phyloP scores from a whole-genome alignment of 2,329 filamentous ascomycete species.

The Chaetomiaceae sp. region DNA sequence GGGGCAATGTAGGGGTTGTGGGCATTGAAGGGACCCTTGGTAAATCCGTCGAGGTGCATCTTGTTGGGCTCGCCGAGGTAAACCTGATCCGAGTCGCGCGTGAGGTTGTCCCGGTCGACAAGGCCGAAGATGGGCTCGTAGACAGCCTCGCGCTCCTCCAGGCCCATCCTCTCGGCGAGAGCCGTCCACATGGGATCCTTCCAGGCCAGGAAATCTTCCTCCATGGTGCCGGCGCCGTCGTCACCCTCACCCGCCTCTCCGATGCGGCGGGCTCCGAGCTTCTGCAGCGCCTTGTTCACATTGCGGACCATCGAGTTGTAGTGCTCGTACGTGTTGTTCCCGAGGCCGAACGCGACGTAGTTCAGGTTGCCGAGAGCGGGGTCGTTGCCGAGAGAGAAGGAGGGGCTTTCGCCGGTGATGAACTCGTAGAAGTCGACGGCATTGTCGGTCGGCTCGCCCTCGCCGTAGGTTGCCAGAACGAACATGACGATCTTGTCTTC shows the following conservation, averaged over 20 bases:
- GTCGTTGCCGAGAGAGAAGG: slow-evolving; percentile 72
- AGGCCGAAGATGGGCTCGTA: slow-evolving; percentile 92
- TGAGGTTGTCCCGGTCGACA: slow-evolving; percentile 67
- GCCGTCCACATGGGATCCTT: slow-evolving; percentile 98
- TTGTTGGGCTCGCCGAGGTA: slow-evolving; percentile 96
- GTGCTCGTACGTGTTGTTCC: slow-evolving; percentile 99
- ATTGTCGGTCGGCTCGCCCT: slow-evolving; percentile 97
- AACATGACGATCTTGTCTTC: slow-evolving; percentile 92
- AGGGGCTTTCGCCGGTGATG: slow-evolving; percentile 72
- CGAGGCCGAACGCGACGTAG: slow-evolving; percentile 91
- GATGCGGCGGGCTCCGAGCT: slow-evolving; percentile 77
- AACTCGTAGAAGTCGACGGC: slow-evolving; percentile 99
- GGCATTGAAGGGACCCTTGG: slow-evolving; percentile 88
- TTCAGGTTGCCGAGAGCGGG: slow-evolving; percentile 76
- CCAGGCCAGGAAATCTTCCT: slow-evolving; percentile 98
- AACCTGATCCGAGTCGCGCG: slow-evolving; percentile 70
- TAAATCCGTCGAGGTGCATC: slow-evolving; percentile 80
- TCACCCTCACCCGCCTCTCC: slow-evolving; percentile 91
- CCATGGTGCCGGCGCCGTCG: slow-evolving; percentile 97
- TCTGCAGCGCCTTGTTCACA: slow-evolving; percentile 74
- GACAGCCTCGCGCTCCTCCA: slow-evolving; percentile 92
- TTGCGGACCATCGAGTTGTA: slow-evolving; percentile 98
- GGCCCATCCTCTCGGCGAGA: slow-evolving; percentile 72
- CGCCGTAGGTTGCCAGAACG: slow-evolving; percentile 93
- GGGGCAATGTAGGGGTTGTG: slow-evolving; percentile 97